Percentiles rank a stretch among this genome's conserved stretches.
Evolutionary conservation across 1,284 basidiomycete genomes (phyloP).

Genomic region (Trichosporon inkin): DNA sequence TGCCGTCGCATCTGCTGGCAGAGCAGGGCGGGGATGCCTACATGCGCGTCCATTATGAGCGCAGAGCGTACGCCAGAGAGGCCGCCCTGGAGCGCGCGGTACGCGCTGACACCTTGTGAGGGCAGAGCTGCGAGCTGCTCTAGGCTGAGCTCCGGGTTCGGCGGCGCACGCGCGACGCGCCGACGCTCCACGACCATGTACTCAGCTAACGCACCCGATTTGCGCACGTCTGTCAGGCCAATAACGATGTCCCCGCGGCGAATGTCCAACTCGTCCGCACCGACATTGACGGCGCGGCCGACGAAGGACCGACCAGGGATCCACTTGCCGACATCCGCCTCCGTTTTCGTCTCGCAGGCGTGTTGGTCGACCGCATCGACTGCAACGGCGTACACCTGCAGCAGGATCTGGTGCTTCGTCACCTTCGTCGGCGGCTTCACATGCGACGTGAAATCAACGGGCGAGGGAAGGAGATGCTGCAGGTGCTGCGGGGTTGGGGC

Average conservation of each 20-base stretch:
- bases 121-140: conserved; percentile 76
- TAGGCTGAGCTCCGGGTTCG: conserved; percentile 54
- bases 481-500: conserved; percentile 53
- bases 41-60: conserved; percentile 69
- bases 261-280: conserved; percentile 69
- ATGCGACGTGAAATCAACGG: conserved; percentile 61
- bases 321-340: conserved; percentile 45
- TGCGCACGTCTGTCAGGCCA: conserved; percentile 65
- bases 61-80: conserved; percentile 35
- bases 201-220: conserved; percentile 78
- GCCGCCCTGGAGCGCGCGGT: conserved; percentile 61
- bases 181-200: conserved; percentile 75
- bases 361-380: conserved; percentile 68
- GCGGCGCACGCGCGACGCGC: conserved; percentile 65
- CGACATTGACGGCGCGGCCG: conserved; percentile 70
- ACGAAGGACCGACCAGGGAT: conserved; percentile 78
- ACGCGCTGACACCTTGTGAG: conserved; percentile 67
- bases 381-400: conserved; percentile 80
- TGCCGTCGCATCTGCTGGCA: conserved; percentile 62
- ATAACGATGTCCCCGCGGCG: conserved; percentile 76
- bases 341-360: conserved; percentile 56
- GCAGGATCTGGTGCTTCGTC: conserved; percentile 62
- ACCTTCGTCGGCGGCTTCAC: conserved; percentile 70
- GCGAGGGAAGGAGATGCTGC: conserved; percentile 44
- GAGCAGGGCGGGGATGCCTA: conserved; percentile 68